phyloP scores from a whole-genome alignment of 257 asterid species.

The Linaria vulgaris region DNA sequence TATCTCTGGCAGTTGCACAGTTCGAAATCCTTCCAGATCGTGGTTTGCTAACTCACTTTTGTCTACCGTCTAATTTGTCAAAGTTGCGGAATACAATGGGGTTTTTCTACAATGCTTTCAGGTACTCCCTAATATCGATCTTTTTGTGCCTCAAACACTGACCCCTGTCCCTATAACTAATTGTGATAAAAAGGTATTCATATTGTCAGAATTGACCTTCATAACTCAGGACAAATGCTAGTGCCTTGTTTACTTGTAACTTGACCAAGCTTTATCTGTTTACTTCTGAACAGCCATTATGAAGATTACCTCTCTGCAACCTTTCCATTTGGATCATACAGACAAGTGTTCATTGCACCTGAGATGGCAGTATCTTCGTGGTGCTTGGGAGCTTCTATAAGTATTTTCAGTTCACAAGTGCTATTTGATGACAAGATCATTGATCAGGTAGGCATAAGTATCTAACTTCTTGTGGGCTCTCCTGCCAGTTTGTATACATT shows the following conservation, averaged over 20 bases:
- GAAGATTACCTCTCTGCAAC: constrained; percentile 86
- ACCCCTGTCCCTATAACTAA: constrained; percentile 11
- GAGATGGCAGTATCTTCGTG: constrained; percentile 87
- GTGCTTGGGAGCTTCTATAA: constrained; percentile 80
- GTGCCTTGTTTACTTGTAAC: constrained; percentile 18
- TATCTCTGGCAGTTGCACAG: constrained; percentile 88
- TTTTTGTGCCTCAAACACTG: constrained; percentile 22
- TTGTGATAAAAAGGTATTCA: constrained; percentile 16
- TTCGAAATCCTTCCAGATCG: constrained; percentile 86
- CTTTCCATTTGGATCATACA: constrained; percentile 95
- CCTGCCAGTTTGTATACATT: not conserved
- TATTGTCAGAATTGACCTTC: constrained; percentile 24
- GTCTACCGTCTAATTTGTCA: constrained; percentile 69
- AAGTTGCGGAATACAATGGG: constrained; percentile 78
- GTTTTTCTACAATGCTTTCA: constrained; percentile 81
- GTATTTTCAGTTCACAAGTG: constrained; percentile 89
- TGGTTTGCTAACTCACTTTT: constrained; percentile 69
- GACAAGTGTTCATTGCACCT: constrained; percentile 83
- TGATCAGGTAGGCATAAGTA: constrained; percentile 68
- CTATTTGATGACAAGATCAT: constrained; percentile 89
- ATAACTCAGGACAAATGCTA: constrained; percentile 7
- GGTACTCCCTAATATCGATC: constrained; percentile 44
- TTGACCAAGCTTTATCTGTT: constrained; percentile 23
- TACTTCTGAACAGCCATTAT: constrained; percentile 63
- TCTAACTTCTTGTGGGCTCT: constrained; percentile 10